A percentile compares a stretch with the other conserved stretches of the same genome.
Evolutionary conservation across 805 yeast genomes (phyloP).

Genomic region (Danielia oregonensis): DNA sequence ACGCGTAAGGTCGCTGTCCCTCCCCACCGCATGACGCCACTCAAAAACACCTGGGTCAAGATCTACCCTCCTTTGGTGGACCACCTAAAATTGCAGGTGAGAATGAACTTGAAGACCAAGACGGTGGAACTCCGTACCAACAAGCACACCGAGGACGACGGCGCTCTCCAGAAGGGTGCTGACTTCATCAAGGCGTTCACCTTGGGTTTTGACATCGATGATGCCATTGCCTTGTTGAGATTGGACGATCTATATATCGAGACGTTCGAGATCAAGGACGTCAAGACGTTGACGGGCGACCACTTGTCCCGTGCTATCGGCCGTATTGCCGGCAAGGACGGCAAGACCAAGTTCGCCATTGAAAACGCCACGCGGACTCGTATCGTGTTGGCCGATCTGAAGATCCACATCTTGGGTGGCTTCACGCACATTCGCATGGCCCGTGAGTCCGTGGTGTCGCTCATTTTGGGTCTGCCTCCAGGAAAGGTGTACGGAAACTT

Average conservation of each 20-base stretch:
- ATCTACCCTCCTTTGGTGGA: conserved; percentile 95
- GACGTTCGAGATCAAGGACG: conserved; percentile 95
- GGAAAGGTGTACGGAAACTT: conserved; percentile 97
- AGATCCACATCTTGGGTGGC: conserved; percentile 95
- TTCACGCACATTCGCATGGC: conserved; percentile 97
- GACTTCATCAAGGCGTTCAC: conserved; percentile 95
- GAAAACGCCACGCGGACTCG: conserved; percentile 98
- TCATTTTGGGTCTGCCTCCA: conserved; percentile 96
- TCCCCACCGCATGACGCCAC: conserved; percentile 95
- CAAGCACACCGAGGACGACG: conserved; percentile 79
- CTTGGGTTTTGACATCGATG: conserved; percentile 94
- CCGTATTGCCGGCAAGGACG: conserved; percentile 99
- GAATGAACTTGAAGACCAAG: conserved; percentile 88
- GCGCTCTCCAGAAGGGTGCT: conserved; percentile 96
- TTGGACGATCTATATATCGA: conserved; percentile 95
- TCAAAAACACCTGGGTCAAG: conserved; percentile 86
- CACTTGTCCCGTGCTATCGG: conserved; percentile 98
- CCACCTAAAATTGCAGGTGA: conserved; percentile 88
- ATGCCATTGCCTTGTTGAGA: conserved; percentile 90
- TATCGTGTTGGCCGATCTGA: conserved; percentile 94
- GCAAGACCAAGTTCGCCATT: conserved; percentile 96
- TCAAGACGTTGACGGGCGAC: conserved; percentile 91
- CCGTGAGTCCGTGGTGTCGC: conserved; percentile 91
- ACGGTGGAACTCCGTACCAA: conserved; percentile 86
- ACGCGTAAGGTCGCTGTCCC: conserved; percentile 90